Evolutionary conservation across 495 filamentous ascomycete species (phyloP), one percentile per base, ranked within the genome.

Genomic region (Poronia punctata): DNA sequence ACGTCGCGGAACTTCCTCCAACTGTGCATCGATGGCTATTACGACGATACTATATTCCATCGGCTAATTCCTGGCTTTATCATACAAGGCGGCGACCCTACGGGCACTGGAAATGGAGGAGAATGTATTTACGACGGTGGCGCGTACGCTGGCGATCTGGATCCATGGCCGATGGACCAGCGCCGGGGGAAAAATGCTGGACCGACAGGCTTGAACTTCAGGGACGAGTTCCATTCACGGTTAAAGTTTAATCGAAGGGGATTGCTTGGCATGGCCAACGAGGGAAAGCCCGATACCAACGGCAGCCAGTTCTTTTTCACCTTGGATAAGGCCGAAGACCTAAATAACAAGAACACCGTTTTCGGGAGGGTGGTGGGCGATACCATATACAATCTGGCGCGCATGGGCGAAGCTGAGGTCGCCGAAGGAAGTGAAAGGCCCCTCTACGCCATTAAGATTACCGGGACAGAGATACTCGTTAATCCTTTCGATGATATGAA

Each of bases 231-330:
- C 39, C 90, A 97, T 67, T 84, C 79, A 49, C 76, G 92, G 7
- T 62, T 99, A 33, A 92, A 89, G 53, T 97, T 87, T 71, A 99
- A 94, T 49, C 75, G 92, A 40, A 75, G 92, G 31, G 92, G 92
- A 2, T 62, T 96, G 47, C 61, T 99, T 45, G 92, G 88, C 8
- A 97, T 97, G 90, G 92, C 93, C 7, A 89, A 89, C 57, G 74
- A 76, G 22, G 75, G 83, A 3, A 57, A 58, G 28, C 83, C 84
- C 48, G 77, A 89, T 48, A 80, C 82, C 20, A 94, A 95, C 63
- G 84, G 85, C 28, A 93, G 86, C 61, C 92, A 99, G 67, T 97
- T 97, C 68, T 99, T 99, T 63, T 76, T 99, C 38, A 96, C 92
- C 2, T 68, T 99, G 30, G 80, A 67, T 34, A 83, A 83, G 37